Conservation (phyloP, 805 yeast species). For the Metschnikowia koreensis region DNA sequence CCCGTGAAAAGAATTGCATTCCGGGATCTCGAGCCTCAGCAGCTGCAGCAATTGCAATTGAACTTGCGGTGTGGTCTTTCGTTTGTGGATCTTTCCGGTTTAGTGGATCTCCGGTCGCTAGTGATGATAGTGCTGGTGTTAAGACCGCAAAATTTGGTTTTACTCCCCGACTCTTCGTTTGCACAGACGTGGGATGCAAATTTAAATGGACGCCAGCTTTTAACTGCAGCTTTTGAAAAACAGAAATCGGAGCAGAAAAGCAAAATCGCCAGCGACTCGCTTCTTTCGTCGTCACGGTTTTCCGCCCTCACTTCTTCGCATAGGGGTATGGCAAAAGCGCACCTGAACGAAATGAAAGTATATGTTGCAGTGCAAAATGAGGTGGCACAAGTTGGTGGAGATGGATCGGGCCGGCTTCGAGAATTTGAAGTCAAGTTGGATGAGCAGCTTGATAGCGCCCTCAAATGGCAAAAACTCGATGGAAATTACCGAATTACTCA, state of each 20-base stretch:
- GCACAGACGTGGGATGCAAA: slow-evolving; percentile 14
- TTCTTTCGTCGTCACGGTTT: slow-evolving; percentile 7
- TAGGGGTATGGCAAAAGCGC: slow-evolving; percentile 16
- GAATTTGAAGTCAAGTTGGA: slow-evolving; percentile 66
- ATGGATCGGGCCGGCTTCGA: slow-evolving; percentile 41
- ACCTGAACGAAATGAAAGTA: slow-evolving; percentile 29
- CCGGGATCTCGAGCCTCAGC: slow-evolving; percentile 15
- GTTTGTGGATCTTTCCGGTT: slow-evolving; percentile 77
- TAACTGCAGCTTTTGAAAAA: slow-evolving; percentile 28
- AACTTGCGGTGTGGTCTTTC: slow-evolving; percentile 67
- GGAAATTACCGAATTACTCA: slow-evolving; percentile 83
- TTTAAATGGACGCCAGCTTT: slow-evolving; percentile 28
- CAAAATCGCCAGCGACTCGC: slow-evolving; percentile 14
- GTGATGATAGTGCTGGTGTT: slow-evolving; percentile 73
- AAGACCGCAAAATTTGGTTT: slow-evolving; percentile 71
- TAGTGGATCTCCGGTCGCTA: slow-evolving; percentile 80
- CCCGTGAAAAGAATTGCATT: slow-evolving; percentile 48
- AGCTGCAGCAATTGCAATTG: slow-evolving; percentile 24
- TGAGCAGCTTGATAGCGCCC: slow-evolving; percentile 53
- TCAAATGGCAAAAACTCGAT: slow-evolving; percentile 82
- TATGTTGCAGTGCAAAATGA: slow-evolving; percentile 36
- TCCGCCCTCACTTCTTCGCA: slow-evolving; percentile 5
- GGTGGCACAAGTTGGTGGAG: slow-evolving; percentile 43
- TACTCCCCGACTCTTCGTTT: slow-evolving; percentile 47
- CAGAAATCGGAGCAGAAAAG: slow-evolving; percentile 28